Evolutionary conservation across 164 flowering plant genomes (phyloP), one percentile per base, ranked within the genome.

Genomic region (Vitis amurensis): DNA sequence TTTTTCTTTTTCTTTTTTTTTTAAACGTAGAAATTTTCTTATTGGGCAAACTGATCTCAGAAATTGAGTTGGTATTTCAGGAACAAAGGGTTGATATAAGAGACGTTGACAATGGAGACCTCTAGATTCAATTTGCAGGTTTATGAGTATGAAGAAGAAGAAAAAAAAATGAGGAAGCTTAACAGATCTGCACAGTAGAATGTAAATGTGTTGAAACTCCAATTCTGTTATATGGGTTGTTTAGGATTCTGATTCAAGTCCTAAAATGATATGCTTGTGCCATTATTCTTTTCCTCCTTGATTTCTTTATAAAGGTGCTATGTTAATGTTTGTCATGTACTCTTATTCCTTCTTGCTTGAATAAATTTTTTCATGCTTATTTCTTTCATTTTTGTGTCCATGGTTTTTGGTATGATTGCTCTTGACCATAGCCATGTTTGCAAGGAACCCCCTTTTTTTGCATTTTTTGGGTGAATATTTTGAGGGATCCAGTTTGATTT

Each of bases 11-110:
- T 37, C 7, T 37, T 37, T 6, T 37, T 37, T 37, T 37, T 6
- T 37, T 37, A 0, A 37, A 37, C 0, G 44, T 37, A 37, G 44
- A 37, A 37, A 37, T 37, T 37, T 37, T 2, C 44, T 37, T 6
- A 37, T 47, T 31, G 29, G 17, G 11, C 49, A 9, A 30, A 61
- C 50, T 68, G 37, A 69, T 44, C 11, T 19, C 5, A 29, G 57
- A 19, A 5, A 60, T 16, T 60, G 29, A 9, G 63, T 62, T 71
- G 67, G 9, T 19, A 60, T 80, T 75, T 61, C 89, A 86, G 89
- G 82, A 78, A 77, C 82, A 84, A 84, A 74, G 88, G 77, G 55
- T 76, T 82, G 80, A 85, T 85, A 50, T 82, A 75, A 37, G 81
- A 68, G 64, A 76, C 49, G 53, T 50, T 64, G 55, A 31, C 12